Evolutionary conservation across 768 basidiomycete species (phyloP).

Genomic region (Tylopilus sp.): DNA sequence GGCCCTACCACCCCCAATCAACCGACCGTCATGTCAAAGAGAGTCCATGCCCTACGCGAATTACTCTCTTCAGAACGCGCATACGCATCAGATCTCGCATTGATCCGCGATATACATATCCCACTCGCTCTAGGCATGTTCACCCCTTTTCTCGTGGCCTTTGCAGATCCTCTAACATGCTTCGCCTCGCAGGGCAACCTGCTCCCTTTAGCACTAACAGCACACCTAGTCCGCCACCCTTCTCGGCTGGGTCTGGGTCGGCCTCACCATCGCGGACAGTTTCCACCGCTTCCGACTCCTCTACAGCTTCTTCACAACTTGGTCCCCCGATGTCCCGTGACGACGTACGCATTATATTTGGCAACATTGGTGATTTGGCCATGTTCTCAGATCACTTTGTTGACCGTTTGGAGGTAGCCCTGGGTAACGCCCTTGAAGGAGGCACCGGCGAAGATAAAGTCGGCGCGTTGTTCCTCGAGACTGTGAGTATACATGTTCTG

Average conservation of each 20-base stretch:
- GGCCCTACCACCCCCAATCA: constrained; percentile 26
- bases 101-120: constrained; percentile 68
- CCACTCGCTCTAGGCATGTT: constrained; percentile 65
- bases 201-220: constrained; percentile 34
- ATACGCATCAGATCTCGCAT: constrained; percentile 69
- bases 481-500: constrained; percentile 43
- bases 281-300: constrained; percentile 46
- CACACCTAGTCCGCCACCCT: constrained; percentile 23
- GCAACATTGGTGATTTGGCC: constrained; percentile 74
- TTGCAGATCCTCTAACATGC: constrained; percentile 10
- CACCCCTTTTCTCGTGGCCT: neutral
- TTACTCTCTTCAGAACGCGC: constrained; percentile 70
- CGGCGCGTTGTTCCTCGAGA: constrained; percentile 65
- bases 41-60: constrained; percentile 72
- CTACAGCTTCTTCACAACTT: constrained; percentile 47
- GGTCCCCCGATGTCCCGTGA: constrained; percentile 64
- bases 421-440: constrained; percentile 60
- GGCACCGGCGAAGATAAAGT: constrained; percentile 71
- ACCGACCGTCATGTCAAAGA: constrained; percentile 51
- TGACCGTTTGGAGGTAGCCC: constrained; percentile 59
- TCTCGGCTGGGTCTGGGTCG: constrained; percentile 34
- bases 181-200: constrained; percentile 35
- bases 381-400: constrained; percentile 65
- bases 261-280: constrained; percentile 39
- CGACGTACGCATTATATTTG: constrained; percentile 70